Conservation (phyloP, 106 monocot genomes). For the Dendrobium nobile region DNA sequence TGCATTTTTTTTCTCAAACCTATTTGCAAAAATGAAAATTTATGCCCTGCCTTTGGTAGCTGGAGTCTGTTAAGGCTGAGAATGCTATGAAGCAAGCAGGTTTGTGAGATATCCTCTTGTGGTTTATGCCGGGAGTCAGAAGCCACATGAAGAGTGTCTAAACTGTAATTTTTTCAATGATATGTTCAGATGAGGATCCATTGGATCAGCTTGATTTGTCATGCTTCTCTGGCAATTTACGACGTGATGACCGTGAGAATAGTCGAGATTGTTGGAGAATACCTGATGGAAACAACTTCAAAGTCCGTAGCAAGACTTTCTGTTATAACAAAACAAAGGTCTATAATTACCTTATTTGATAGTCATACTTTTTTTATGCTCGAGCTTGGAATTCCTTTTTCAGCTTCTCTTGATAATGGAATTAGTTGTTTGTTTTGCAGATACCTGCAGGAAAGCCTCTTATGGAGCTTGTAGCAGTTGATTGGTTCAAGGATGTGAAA, state of each 20-base stretch:
- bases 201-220: conserved; percentile 54
- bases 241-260: conserved; percentile 64
- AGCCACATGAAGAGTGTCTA: conserved; percentile 5
- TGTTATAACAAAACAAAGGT: conserved; percentile 76
- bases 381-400: neutral
- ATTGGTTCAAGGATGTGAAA: conserved; percentile 95
- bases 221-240: conserved; percentile 65
- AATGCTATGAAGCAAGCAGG: conserved; percentile 40
- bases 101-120: conserved; percentile 25
- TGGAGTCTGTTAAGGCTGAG: conserved; percentile 25
- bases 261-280: conserved; percentile 85
- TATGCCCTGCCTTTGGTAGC: conserved; percentile 18
- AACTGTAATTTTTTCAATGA: conserved; percentile 2
- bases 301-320: conserved; percentile 85
- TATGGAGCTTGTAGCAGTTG: conserved; percentile 97
- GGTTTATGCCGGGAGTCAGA: neutral
- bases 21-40: neutral
- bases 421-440: conserved; percentile 27
- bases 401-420: conserved; percentile 10
- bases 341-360: conserved; percentile 2
- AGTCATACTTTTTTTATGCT: neutral
- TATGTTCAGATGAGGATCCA: conserved; percentile 39
- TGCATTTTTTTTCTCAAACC: neutral
- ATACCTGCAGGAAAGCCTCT: conserved; percentile 90
- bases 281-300: conserved; percentile 78